Evolutionary conservation across 2,329 filamentous ascomycete species (phyloP).

Genomic region (Gnomoniopsis smithogilvyi): DNA sequence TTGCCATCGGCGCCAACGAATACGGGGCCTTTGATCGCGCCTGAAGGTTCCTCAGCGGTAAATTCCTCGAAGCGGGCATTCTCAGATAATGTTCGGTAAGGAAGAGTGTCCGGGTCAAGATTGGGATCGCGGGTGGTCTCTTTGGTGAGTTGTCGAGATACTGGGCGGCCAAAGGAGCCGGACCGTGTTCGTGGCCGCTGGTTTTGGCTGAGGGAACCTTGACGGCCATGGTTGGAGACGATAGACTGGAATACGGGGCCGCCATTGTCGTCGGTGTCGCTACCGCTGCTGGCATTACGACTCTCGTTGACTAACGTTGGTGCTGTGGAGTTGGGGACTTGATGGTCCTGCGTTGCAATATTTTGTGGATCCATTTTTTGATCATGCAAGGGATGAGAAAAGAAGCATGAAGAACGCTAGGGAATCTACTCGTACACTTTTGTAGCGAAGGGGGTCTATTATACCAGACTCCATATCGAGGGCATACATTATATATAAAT

Average conservation of each 20-base stretch:
- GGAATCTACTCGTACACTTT: background rate
- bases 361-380: background rate
- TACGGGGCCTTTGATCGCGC: slow-evolving; percentile 53
- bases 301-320: slow-evolving; percentile 1
- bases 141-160: slow-evolving; percentile 26
- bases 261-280: slow-evolving; percentile 2
- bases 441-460: background rate
- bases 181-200: background rate
- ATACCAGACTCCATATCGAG: background rate
- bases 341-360: background rate
- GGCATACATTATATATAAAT: background rate
- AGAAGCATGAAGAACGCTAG: background rate
- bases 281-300: background rate
- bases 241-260: slow-evolving; percentile 8
- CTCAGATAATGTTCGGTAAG: slow-evolving; percentile 60
- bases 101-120: slow-evolving; percentile 52
- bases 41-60: slow-evolving; percentile 55
- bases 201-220: background rate
- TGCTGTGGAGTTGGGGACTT: background rate
- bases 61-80: slow-evolving; percentile 66
- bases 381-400: background rate
- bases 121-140: slow-evolving; percentile 34
- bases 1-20: slow-evolving; percentile 22
- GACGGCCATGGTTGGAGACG: slow-evolving; percentile 1
- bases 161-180: slow-evolving; percentile 14